Percentiles rank a stretch among this genome's conserved stretches.
These are phyloP conservation scores for Cytospora mali DNA, from an alignment of 2,329 filamentous ascomycete species.

Conservation along the genomic window DNA sequence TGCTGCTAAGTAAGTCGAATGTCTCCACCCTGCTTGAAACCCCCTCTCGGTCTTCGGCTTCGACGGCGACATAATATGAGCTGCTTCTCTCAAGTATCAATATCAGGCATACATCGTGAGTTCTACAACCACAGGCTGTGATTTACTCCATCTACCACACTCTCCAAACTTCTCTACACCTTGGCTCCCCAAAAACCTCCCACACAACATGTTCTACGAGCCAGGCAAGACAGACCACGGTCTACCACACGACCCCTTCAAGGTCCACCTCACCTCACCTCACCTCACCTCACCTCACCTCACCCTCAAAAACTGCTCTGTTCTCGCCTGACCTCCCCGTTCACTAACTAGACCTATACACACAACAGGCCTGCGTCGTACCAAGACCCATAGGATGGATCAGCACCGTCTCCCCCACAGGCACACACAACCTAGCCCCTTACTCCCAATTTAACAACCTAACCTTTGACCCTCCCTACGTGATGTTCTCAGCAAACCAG, in stretches of 20 bases:
- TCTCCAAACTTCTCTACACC: too few relatives aligned
- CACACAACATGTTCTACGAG: slow-evolving; percentile 25
- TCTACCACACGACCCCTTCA: slow-evolving; percentile 23
- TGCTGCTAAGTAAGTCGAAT: neutral
- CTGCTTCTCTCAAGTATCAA: neutral
- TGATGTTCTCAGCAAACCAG: slow-evolving; percentile 65
- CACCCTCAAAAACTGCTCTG: neutral
- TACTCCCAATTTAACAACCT: slow-evolving; percentile 67
- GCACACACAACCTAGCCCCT: slow-evolving; percentile 58
- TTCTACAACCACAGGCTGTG: too few relatives aligned
- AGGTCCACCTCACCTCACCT: slow-evolving; percentile 6
- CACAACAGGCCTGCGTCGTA: slow-evolving; percentile 54
- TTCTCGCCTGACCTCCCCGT: neutral
- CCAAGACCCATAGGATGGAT: slow-evolving; percentile 67
- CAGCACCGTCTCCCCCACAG: slow-evolving; percentile 52
- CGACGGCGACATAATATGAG: neutral
- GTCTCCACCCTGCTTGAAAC: neutral
- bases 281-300: too few relatives aligned
- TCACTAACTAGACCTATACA: neutral
- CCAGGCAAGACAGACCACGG: slow-evolving; percentile 26
- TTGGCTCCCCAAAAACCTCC: neutral
- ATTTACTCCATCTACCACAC: neutral
- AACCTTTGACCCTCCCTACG: slow-evolving; percentile 63
- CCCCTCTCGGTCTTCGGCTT: slow-evolving; percentile 7
- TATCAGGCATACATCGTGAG: neutral